Evolutionary conservation across 2,329 filamentous ascomycete species (phyloP).

Genomic region (Aspergillus felis): DNA sequence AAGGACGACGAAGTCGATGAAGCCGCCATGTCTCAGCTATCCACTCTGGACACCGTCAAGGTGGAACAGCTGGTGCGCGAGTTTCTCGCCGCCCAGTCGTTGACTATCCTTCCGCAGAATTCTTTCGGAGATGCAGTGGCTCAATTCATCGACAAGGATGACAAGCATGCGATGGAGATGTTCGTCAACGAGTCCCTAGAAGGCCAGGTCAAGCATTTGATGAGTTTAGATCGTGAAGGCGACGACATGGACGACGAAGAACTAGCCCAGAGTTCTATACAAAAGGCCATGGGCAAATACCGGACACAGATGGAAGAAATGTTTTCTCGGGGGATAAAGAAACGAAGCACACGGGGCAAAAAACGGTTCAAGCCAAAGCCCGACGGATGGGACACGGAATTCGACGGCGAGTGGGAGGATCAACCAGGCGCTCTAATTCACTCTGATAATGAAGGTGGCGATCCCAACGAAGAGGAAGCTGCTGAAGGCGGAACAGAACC

Average conservation of each 20-base stretch:
- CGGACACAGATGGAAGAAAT: conserved; percentile 66
- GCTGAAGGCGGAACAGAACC: conserved; percentile 44
- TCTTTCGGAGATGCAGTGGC: conserved; percentile 89
- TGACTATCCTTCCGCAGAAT: conserved; percentile 89
- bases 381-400: conserved; percentile 79
- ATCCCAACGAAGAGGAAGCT: conserved; percentile 43
- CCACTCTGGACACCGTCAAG: conserved; percentile 69
- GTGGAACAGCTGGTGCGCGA: conserved; percentile 87
- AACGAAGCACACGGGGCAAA: conserved; percentile 44
- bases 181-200: conserved; percentile 71
- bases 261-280: conserved; percentile 65
- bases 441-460: conserved; percentile 49
- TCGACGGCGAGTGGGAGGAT: conserved; percentile 82
- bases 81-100: conserved; percentile 78
- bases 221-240: conserved; percentile 63
- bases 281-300: conserved; percentile 69
- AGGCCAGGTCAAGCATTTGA: conserved; percentile 66
- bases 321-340: conserved; percentile 63
- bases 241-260: conserved; percentile 66
- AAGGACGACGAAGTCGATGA: conserved; percentile 59
- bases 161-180: conserved; percentile 84
- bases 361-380: conserved; percentile 71
- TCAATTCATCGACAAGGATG: conserved; percentile 91
- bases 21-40: conserved; percentile 57
- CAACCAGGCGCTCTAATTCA: conserved; percentile 63